phyloP scores from a whole-genome alignment of 2,329 filamentous ascomycete genomes.

The Pyrenophora teres region DNA sequence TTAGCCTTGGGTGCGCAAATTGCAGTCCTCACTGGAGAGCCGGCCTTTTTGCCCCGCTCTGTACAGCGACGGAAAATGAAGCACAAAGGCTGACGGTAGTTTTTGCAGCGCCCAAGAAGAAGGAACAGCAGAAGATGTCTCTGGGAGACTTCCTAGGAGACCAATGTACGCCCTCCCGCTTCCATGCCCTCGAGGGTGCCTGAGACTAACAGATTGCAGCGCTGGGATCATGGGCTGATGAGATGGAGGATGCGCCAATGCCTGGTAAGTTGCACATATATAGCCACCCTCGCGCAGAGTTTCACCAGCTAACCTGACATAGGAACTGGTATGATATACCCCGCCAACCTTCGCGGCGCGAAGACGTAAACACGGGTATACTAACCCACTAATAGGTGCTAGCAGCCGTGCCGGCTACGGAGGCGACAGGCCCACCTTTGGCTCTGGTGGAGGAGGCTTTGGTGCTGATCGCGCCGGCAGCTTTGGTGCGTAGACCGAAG shows the following conservation, averaged over 20 bases:
- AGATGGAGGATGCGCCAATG: constrained; percentile 86
- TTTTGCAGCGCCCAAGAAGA: constrained; percentile 81
- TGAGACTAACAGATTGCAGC: constrained; percentile 53
- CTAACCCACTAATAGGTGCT: constrained; percentile 42
- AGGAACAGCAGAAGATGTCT: constrained; percentile 95
- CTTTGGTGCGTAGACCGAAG: constrained; percentile 41
- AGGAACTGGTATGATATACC: constrained; percentile 39
- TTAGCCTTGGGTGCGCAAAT: constrained; percentile 30
- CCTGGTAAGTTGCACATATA: constrained; percentile 62
- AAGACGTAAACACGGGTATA: constrained; percentile 3
- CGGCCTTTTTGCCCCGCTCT: constrained; percentile 35
- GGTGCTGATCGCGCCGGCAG: constrained; percentile 45
- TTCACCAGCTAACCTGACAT: constrained; percentile 25
- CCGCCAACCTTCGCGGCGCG: constrained; percentile 4
- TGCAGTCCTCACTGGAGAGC: constrained; percentile 26
- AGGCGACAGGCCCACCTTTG: constrained; percentile 55
- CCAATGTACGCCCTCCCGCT: constrained; percentile 69
- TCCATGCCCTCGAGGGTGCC: constrained; percentile 19
- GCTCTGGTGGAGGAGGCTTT: constrained; percentile 45
- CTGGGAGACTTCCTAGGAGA: constrained; percentile 94
- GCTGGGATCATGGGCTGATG: constrained; percentile 95
- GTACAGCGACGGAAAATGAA: constrained; percentile 16
- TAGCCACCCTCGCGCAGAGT: constrained; percentile 18
- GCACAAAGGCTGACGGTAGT: constrained; percentile 51
- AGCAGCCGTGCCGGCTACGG: constrained; percentile 53